Base-by-base conservation (phyloP, 2,329 filamentous ascomycete species). In the Torrubiella hemipterigena region DNA sequence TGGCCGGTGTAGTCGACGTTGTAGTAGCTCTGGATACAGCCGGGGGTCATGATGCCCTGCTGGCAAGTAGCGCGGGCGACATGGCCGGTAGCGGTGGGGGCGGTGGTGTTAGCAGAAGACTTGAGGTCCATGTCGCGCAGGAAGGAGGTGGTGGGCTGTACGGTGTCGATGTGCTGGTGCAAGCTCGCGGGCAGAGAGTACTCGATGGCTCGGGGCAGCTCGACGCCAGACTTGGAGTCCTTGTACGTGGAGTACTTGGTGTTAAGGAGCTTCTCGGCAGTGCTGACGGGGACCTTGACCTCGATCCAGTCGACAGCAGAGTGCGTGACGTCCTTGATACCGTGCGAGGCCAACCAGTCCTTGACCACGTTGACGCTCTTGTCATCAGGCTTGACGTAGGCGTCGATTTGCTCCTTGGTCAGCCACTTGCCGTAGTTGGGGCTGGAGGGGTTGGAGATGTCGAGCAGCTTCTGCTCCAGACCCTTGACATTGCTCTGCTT, bases 401-500 rank as follows among this genome's bases (percentile, higher is more conserved):
- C 34, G 34, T 44, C 38, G 19, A 46, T 35, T 23, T 44, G 38
- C 6, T 36, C n/a, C n/a, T n/a, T n/a, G n/a, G n/a, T n/a, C n/a
- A n/a, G n/a, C n/a, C n/a, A n/a, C n/a, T n/a, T n/a, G n/a, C n/a
- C n/a, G n/a, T n/a, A n/a, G n/a, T n/a, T n/a, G n/a, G n/a, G n/a
- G n/a, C n/a, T n/a, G n/a, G 23, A 30, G 3, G 44, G 44, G 17
- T 43, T 38, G 11, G 44, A 46, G 7, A 47, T 37, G 13, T 36
- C 34, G 13, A 33, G 34, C 25, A 47, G 43, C 34, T 32, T 35
- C 10, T 35, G 18, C 20, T 45, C 41, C 7, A 47, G 41, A 24
- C 33, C 31, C 13, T 43, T 37, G 12, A 45, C 39, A 27, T 46
- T 47, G n/a, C n/a, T n/a, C n/a, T n/a, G n/a, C n/a, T n/a, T n/a